phyloP scores from a whole-genome alignment of 805 yeast species.

The Saturnispora saitoi region DNA sequence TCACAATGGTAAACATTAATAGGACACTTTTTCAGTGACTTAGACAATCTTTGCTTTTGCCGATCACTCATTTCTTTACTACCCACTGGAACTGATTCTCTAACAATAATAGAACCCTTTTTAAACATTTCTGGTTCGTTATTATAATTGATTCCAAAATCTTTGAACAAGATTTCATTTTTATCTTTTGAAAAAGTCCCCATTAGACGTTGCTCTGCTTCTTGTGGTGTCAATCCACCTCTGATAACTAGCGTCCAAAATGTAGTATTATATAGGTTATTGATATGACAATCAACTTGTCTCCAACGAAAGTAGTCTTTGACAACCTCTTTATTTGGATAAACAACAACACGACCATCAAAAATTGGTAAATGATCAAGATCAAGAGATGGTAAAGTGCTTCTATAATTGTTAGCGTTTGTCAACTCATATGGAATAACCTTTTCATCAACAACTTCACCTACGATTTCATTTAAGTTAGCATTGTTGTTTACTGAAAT shows the following conservation, averaged over 20 bases:
- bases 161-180: conserved; percentile 73
- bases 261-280: conserved; percentile 85
- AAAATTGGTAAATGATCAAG: conserved; percentile 65
- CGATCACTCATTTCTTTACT: not conserved
- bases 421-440: not conserved
- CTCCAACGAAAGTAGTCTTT: conserved; percentile 91
- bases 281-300: conserved; percentile 93
- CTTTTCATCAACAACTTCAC: not conserved
- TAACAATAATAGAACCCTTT: conserved; percentile 64
- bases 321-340: conserved; percentile 54
- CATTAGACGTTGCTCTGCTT: conserved; percentile 67
- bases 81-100: conserved; percentile 30
- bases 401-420: not conserved
- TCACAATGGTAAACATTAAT: conserved; percentile 47
- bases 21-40: conserved; percentile 39
- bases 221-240: conserved; percentile 64
- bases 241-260: conserved; percentile 78
- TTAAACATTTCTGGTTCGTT: conserved; percentile 81
- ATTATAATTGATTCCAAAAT: conserved; percentile 82
- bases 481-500: conserved; percentile 12
- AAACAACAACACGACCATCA: conserved; percentile 83
- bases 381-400: conserved; percentile 14
- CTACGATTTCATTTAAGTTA: not conserved
- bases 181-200: conserved; percentile 82
- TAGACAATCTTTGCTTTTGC: conserved; percentile 29